Evolutionary conservation across 192 early-diverging fungal genomes (phyloP), one percentile per base, ranked within the genome.

Genomic region (Coemansia nantahalensis): DNA sequence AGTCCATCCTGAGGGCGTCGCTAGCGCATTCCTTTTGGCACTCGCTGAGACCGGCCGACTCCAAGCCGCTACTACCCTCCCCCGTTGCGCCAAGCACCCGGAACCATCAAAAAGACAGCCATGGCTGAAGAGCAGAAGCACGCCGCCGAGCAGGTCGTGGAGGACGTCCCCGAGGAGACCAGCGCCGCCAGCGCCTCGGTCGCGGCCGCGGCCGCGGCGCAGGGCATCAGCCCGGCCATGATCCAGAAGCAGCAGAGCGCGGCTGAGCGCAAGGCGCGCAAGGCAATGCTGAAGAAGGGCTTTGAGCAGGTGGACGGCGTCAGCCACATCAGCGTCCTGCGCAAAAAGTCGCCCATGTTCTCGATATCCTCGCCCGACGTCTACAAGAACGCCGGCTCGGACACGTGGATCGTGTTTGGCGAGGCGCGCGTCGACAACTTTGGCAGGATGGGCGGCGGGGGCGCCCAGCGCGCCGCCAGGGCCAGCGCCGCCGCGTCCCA

Each of bases 321-420:
- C 78, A 87, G 66, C 70, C 87, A 92, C 63, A 91, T 98, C 48
- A 91, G 87, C 65, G 82, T 98, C 57, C 83, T 89, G 51, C 84
- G 92, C 68, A 83, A 86, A 54, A 78, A 83, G 49, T 83, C 84
- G 75, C 84, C 88, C 32, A 76, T 97, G 63, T 90, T 92, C 73
- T 90, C 90, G 61, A 86, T 98, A 68, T 66, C 83, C 61, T 73
- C 84, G 56, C 91, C 96, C 38, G 94, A 95, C 62, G 96, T 98
- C 47, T 97, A 86, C 88, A 94, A 89, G 82, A 85, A 81, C 63
- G 64, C 82, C 45, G 83, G 81, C 80, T 88, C 85, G 57, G 93
- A 95, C 66, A 94, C 90, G 53, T 91, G 92, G 84, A 87, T 97
- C 56, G 91, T 98, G 48, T 97, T 97, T 67, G 96, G 94, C 73